phyloP scores from a whole-genome alignment of 2,329 filamentous ascomycete species.

The Thelonectria discophora region DNA sequence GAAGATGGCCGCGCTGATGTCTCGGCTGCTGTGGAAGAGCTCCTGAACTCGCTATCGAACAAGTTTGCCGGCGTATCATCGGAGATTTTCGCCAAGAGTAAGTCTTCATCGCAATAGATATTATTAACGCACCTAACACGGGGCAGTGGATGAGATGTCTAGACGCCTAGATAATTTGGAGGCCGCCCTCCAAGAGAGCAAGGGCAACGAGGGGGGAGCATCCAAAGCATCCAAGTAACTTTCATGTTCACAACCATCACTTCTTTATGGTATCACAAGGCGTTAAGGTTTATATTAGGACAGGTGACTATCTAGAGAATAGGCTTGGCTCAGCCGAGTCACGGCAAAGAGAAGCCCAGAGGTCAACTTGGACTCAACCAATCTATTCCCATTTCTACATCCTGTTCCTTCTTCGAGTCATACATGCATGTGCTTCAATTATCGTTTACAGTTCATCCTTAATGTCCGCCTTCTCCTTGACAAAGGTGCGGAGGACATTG shows the following conservation, averaged over 20 bases:
- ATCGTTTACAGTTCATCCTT: constrained; percentile 49
- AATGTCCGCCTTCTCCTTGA: constrained; percentile 66
- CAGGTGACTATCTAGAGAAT: constrained; percentile 19
- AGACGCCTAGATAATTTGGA: constrained; percentile 85
- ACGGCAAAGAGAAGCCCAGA: constrained; percentile 31
- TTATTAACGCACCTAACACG: constrained; percentile 22
- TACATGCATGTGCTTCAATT: constrained; percentile 3
- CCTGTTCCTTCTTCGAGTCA: constrained; percentile 17
- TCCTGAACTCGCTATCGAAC: constrained; percentile 82
- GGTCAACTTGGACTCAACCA: constrained; percentile 30
- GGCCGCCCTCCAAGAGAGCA: constrained; percentile 70
- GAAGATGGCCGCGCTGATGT: constrained; percentile 70
- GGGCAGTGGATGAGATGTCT: constrained; percentile 93
- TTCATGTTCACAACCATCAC: not conserved
- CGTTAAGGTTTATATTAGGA: constrained; percentile 31
- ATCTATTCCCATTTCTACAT: constrained; percentile 19
- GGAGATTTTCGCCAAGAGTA: constrained; percentile 90
- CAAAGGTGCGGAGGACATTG: constrained; percentile 87
- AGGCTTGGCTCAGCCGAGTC: constrained; percentile 26
- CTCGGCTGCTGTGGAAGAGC: constrained; percentile 82
- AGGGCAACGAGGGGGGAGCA: constrained; percentile 53
- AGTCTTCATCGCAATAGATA: constrained; percentile 44
- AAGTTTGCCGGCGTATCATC: constrained; percentile 87
- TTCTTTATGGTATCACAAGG: constrained; percentile 16
- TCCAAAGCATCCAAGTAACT: constrained; percentile 43